Evolutionary conservation across 2,329 filamentous ascomycete genomes (phyloP), one percentile per base, ranked within the genome.

Genomic region (Ceratocystiopsis minuta): DNA sequence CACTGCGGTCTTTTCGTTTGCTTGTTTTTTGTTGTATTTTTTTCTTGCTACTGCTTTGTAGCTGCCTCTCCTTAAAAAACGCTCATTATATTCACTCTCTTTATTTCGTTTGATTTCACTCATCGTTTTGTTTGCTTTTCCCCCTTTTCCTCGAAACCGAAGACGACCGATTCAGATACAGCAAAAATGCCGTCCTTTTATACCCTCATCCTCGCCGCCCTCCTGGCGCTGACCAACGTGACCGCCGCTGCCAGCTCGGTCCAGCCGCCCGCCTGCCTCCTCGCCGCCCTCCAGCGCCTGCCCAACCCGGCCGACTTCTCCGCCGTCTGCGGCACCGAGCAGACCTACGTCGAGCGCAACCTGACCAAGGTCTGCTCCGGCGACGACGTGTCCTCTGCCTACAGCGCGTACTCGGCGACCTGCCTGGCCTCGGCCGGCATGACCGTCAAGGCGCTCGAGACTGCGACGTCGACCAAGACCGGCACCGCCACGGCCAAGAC

Each of bases 251-350:
- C 35, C 15, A 36, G 24, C 9, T 16, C 35, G 28, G 20, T n/a
- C 39, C 17, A 17, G 14, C 37, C 41, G n/a, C 45, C 45, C 2
- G 45, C 37, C 34, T 46, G 45, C 35, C 45, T 46, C 16, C 39
- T 46, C 33, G 45, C 37, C 37, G 45, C 45, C 37, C 28, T 46
- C 34, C 39, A 46, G 42, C 16, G 16, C 11, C 42, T 44, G 12
- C 39, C 41, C 20, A 39, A 44, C 42, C 45, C 45, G 36, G 41
- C 34, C 39, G 40, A 46, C 34, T 18, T 46, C 17, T 6, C 10
- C 18, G 28, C 41, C 16, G 37, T 40, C 31, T 46, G 45, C 37
- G 36, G 18, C 39, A 37, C 36, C 15, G 28, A 40, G 34, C 42
- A 44, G 42, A 28, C 6, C 20, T 14, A 36, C 13, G 42, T 46